phyloP scores from a whole-genome alignment of 1,139 yeast species.

The Oligophagozyma castellii region DNA sequence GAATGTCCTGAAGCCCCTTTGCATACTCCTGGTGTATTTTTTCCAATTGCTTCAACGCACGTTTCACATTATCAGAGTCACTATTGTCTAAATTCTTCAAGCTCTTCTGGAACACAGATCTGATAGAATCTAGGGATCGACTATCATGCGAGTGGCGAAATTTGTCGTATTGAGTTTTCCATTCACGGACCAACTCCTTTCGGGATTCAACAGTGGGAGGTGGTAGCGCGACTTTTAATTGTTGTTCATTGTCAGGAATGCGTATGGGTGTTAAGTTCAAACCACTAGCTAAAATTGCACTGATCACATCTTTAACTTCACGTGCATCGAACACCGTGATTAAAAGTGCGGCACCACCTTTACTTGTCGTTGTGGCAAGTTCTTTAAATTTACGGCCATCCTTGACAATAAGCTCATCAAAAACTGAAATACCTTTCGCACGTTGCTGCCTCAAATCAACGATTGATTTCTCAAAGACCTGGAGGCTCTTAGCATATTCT shows the following conservation, averaged over 20 bases:
- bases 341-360: slow-evolving; percentile 52
- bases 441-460: slow-evolving; percentile 56
- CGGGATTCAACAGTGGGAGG: slow-evolving; percentile 61
- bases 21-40: slow-evolving; percentile 49
- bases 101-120: slow-evolving; percentile 48
- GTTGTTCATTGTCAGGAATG: slow-evolving; percentile 59
- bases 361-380: slow-evolving; percentile 63
- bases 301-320: slow-evolving; percentile 52
- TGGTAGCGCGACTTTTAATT: slow-evolving; percentile 62
- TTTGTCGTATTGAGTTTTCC: slow-evolving; percentile 52
- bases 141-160: slow-evolving; percentile 42
- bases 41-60: slow-evolving; percentile 47
- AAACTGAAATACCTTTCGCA: slow-evolving; percentile 50
- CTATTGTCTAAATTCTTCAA: slow-evolving; percentile 38
- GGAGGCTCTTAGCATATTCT: slow-evolving; percentile 37
- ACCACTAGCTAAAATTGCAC: slow-evolving; percentile 54
- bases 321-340: slow-evolving; percentile 78
- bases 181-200: slow-evolving; percentile 39
- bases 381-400: slow-evolving; percentile 38
- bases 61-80: slow-evolving; percentile 42
- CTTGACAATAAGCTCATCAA: slow-evolving; percentile 45
- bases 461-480: slow-evolving; percentile 39
- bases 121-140: slow-evolving; percentile 43
- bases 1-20: slow-evolving; percentile 42
- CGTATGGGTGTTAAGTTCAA: slow-evolving; percentile 69